A percentile compares a stretch with the other conserved stretches of the same genome.
Evolutionary conservation across 2,329 filamentous ascomycete species (phyloP).

Genomic region (Paraconiothyrium sp.): DNA sequence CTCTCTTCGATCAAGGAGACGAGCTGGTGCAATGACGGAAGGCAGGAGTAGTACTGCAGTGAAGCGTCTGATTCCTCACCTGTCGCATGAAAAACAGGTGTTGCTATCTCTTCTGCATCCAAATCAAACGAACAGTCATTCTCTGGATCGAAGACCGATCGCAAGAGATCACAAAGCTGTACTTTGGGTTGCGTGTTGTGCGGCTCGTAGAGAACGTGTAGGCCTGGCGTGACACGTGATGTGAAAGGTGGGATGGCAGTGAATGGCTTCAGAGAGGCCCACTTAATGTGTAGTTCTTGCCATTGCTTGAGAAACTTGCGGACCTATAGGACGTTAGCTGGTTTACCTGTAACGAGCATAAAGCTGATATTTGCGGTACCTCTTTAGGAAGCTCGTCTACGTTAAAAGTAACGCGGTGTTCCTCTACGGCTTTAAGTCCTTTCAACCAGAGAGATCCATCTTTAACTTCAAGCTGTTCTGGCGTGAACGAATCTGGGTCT

Average conservation of each 20-base stretch:
- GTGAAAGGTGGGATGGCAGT: conserved; percentile 73
- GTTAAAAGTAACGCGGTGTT: conserved; percentile 80
- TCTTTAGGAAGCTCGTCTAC: conserved; percentile 77
- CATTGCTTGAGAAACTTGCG: conserved; percentile 69
- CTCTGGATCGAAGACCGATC: conserved; percentile 63
- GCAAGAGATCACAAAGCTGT: conserved; percentile 66
- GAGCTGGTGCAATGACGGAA: conserved; percentile 67
- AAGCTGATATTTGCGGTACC: conserved; percentile 47
- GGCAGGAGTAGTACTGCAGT: conserved; percentile 75
- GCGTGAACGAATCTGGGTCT: conserved; percentile 71
- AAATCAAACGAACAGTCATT: conserved; percentile 64
- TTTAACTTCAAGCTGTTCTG: conserved; percentile 68
- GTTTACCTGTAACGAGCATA: background rate
- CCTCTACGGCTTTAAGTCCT: conserved; percentile 73
- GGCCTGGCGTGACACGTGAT: conserved; percentile 78
- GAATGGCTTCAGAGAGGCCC: conserved; percentile 70
- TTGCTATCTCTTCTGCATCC: conserved; percentile 68
- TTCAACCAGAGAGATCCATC: conserved; percentile 64
- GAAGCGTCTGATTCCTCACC: conserved; percentile 70
- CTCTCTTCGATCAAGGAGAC: conserved; percentile 62
- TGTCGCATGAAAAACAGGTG: conserved; percentile 63
- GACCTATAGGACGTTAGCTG: conserved; percentile 57
- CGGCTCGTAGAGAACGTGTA: conserved; percentile 83
- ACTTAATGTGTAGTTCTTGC: conserved; percentile 80
- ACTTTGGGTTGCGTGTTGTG: conserved; percentile 45